phyloP scores from a whole-genome alignment of 805 yeast species.

The Candida namnaoensis region DNA sequence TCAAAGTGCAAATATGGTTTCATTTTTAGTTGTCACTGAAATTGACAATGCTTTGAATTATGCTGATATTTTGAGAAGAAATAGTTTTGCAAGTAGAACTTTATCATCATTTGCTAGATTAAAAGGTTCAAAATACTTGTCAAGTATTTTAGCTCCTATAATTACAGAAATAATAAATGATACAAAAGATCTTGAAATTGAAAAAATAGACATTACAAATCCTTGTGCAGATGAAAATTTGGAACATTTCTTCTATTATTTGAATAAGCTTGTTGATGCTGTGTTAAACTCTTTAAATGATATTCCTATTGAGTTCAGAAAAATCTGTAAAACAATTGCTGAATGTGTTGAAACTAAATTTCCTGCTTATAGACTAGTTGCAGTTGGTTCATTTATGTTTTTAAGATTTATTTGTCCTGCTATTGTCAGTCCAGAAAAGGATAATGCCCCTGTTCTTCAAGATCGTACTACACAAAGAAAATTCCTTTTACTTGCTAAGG shows the following conservation, averaged over 20 bases:
- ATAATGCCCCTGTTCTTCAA: constrained; percentile 28
- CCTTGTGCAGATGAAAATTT: constrained; percentile 31
- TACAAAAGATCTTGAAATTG: constrained; percentile 56
- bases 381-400: constrained; percentile 83
- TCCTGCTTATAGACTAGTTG: constrained; percentile 56
- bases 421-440: constrained; percentile 72
- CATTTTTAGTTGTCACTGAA: constrained; percentile 51
- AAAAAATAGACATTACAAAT: constrained; percentile 31
- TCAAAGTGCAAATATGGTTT: constrained; percentile 37
- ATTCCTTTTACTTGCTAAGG: constrained; percentile 71
- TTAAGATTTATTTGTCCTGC: constrained; percentile 82
- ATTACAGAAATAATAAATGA: constrained; percentile 42
- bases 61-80: constrained; percentile 70
- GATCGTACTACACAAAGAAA: constrained; percentile 45
- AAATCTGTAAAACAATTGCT: constrained; percentile 61
- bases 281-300: constrained; percentile 44
- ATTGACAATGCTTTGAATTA: constrained; percentile 50
- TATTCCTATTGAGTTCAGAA: constrained; percentile 66
- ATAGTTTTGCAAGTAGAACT: constrained; percentile 74
- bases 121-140: constrained; percentile 55
- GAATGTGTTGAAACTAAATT: constrained; percentile 49
- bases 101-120: constrained; percentile 62
- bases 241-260: constrained; percentile 43
- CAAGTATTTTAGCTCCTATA: constrained; percentile 43
- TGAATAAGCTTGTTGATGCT: constrained; percentile 47